Evolutionary conservation across 257 asterid genomes (phyloP), one percentile per base, ranked within the genome.

Genomic region (Eucommia ulmoides): DNA sequence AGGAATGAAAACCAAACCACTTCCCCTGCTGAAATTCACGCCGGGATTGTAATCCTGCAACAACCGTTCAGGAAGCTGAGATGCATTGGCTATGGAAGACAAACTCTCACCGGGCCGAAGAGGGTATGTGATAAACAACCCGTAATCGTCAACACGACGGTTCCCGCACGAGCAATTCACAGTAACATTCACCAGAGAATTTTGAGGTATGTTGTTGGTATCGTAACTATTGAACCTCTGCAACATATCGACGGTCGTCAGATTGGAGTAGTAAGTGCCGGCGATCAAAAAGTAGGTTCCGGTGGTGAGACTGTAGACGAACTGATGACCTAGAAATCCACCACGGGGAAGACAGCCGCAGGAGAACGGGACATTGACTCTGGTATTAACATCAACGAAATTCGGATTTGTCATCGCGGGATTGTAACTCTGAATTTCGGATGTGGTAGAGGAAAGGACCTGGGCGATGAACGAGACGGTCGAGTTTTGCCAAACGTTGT

Each of bases 91-190:
- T 53, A 84, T 2, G 0, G 64, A 44, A 23, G 63, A 45, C 56
- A 55, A 59, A 57, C 33, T 66, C 73, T 81, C 52, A 1, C 78
- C 76, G 18, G 50, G 55, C 0, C 79, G 80, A 58, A 83, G 69
- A 33, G 92, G 75, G 59, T 80, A 83, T 1, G 88, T 62, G 16
- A 80, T 23, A 19, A 83, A 83, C 58, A 80, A 54, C 20, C 85
- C 88, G 33, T 80, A 80, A 67, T 58, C 80, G 2, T 89, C 80
- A 12, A 80, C 93, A 5, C 47, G 50, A 20, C 71, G 50, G 53
- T 69, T 51, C 60, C 93, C 94, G 63, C 88, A 80, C 1, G 81
- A 71, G 52, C 92, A 83, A 41, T 67, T 80, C 20, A 83, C 87
- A 6, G 45, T 23, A 24, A 83, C 81, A 24, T 65, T 80, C 62